Conservation (phyloP, 805 yeast species). For the Candida mattraensis region DNA sequence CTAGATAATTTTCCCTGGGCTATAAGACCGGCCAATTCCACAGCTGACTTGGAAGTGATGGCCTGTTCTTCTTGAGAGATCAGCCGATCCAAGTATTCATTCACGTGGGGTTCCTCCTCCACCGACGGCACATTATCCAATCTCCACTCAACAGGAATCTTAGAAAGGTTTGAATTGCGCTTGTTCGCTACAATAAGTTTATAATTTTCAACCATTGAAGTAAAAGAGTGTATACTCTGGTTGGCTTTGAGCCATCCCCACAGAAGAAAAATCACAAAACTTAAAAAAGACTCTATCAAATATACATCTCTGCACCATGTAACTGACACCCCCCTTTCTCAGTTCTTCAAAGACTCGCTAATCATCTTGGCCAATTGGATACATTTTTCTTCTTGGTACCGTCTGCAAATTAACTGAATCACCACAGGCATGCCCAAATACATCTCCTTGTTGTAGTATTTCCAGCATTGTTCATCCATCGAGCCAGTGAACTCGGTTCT, state of each 20-base stretch:
- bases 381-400: slow-evolving; percentile 60
- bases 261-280: too few relatives aligned
- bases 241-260: too few relatives aligned
- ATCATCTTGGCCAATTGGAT: slow-evolving; percentile 38
- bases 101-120: slow-evolving; percentile 29
- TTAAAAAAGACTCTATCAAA: too few relatives aligned
- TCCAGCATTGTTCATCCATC: slow-evolving; percentile 37
- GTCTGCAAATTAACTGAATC: slow-evolving; percentile 53
- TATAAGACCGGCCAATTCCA: slow-evolving; percentile 27
- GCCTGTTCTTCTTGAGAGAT: slow-evolving; percentile 24
- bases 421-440: slow-evolving; percentile 54
- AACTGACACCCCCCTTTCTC: too few relatives aligned
- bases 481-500: slow-evolving; percentile 30
- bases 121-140: slow-evolving; percentile 27
- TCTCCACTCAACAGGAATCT: slow-evolving; percentile 35
- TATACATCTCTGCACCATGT: too few relatives aligned
- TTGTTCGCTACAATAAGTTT: slow-evolving; percentile 23
- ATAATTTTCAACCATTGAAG: slow-evolving; percentile 19
- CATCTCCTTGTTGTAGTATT: slow-evolving; percentile 46
- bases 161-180: slow-evolving; percentile 16
- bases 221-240: too few relatives aligned
- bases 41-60: slow-evolving; percentile 25
- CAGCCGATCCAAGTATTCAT: slow-evolving; percentile 20
- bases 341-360: slow-evolving; percentile 1
- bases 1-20: slow-evolving; percentile 34